Evolutionary conservation across 2,329 filamentous ascomycete species (phyloP), one percentile per base, ranked within the genome.

Genomic region (Stylonectria norvegica): DNA sequence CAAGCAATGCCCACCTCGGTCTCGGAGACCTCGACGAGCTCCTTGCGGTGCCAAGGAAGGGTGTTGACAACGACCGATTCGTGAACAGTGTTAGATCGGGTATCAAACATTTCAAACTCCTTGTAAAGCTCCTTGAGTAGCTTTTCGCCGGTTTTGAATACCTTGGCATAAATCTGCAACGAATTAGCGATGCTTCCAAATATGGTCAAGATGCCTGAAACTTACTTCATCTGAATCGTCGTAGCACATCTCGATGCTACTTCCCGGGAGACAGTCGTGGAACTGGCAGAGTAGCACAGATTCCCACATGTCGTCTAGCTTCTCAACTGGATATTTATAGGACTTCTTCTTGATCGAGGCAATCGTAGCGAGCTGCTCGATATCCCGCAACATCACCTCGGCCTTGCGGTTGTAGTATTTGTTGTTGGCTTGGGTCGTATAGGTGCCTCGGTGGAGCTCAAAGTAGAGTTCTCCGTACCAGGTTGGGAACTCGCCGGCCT

Each of bases 391-490:
- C 67, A 95, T 66, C 38, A 86, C 81, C 66, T 98, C 93, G 0
- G 88, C 77, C 60, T 83, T 85, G 39, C 93, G 80, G 62, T 97
- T 98, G 71, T 94, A 91, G 54, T 81, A 81, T 71, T 98, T 98
- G 72, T 95, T 98, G 69, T 96, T 95, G 44, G 90, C 86, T 64
- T 97, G 91, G 0, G 91, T 96, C 4, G 93, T 98, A 67, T 97
- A 97, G 10, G 91, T 97, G 38, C 93, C 93, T 45, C 93, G 86
- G 63, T 98, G 93, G 34, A 98, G 78, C 66, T 98, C 93, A 63
- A 98, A 95, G 69, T 98, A 98, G 7, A 98, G 76, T 68, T 98
- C 93, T 29, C 93, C 93, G 61, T 95, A 95, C 93, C 93, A 98
- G 1, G 93, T 97, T 17, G 89, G 86, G 38, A 96, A 84, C 14